Base-by-base conservation (phyloP, 371 early-diverging fungal species). In the Actinomortierella ambigua region DNA sequence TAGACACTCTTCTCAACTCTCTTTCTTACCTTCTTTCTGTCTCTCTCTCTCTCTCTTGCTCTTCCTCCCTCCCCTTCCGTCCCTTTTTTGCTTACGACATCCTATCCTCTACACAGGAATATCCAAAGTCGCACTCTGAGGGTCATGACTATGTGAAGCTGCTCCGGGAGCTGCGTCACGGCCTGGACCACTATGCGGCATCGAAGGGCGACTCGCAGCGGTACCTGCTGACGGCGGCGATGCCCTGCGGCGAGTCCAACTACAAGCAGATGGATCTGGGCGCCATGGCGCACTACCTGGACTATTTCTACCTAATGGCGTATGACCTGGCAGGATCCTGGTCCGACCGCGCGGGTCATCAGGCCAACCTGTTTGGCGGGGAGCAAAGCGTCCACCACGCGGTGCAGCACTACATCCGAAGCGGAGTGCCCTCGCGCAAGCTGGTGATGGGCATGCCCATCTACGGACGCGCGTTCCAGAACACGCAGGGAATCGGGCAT, bases 391-490 rank as follows among this genome's bases (percentile, higher is more conserved):
- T 88, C 41, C 61, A 88, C 54, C 81, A 81, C 53, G 90, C 93
- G 3, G 88, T 95, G 6, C 80, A 83, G 7, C 79, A 85, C 61
- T 92, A 88, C 60, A 57, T 93, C 17, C 22, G 56, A 17, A 78
- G 81, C 14, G 95, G 95, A 8, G 85, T 94, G 8, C 92, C 92
- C 2, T 68, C 91, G 1, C 68, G 83, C 42, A 95, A 96, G 68
- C 56, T 97, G 13, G 89, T 94, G 1, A 77, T 96, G 56, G 94
- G 97, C 7, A 78, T 90, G 50, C 88, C 89, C 14, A 76, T 90
- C 65, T 96, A 95, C 70, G 94, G 94, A 1, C 88, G 97, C 40
- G 93, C 86, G 1, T 97, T 95, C 73, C 82, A 83, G 53, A 89
- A 92, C 61, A 95, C 94, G 6, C 69, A 82, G 59, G 85, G 92